phyloP scores from a whole-genome alignment of 345 rosid genomes.

The Microthlaspi erraticum region DNA sequence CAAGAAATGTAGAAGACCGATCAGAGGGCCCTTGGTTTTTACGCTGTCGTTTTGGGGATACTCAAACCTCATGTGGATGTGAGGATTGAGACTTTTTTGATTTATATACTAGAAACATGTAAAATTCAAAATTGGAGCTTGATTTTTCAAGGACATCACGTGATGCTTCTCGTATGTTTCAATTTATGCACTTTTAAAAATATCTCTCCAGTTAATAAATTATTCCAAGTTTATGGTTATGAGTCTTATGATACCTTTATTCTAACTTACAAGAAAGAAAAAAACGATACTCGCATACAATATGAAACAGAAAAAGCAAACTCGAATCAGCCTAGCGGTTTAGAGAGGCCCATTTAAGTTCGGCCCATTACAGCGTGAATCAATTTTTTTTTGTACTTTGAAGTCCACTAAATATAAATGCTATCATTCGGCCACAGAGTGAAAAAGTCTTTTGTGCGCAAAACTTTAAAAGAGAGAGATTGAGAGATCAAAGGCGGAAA shows the following conservation, averaged over 20 bases:
- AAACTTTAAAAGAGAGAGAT: not conserved
- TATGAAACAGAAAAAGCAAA: not conserved
- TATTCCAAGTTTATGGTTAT: not conserved
- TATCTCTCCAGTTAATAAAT: not conserved
- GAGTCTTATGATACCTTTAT: not conserved
- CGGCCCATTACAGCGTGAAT: not conserved
- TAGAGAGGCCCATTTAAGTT: not conserved
- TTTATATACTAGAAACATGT: conserved; percentile 10
- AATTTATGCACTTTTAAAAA: not conserved
- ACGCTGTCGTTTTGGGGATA: conserved; percentile 44
- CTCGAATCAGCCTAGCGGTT: not conserved
- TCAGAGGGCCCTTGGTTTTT: conserved; percentile 24
- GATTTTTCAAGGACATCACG: conserved; percentile 45
- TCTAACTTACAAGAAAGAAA: not conserved
- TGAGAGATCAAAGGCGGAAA: not conserved
- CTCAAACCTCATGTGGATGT: conserved; percentile 45
- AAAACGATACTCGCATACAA: too few species aligned
- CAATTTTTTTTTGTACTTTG: not conserved
- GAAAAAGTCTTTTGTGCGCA: not conserved
- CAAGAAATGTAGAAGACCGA: conserved; percentile 34
- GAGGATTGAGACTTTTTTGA: conserved; percentile 15
- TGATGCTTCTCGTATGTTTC: conserved; percentile 17
- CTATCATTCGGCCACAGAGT: not conserved
- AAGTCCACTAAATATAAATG: conserved; percentile 10
- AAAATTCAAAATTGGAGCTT: conserved; percentile 23